Percentiles rank a stretch among this genome's conserved stretches.
phyloP scores from a whole-genome alignment of 345 rosid genomes.

The Lagerstroemia speciosa region DNA sequence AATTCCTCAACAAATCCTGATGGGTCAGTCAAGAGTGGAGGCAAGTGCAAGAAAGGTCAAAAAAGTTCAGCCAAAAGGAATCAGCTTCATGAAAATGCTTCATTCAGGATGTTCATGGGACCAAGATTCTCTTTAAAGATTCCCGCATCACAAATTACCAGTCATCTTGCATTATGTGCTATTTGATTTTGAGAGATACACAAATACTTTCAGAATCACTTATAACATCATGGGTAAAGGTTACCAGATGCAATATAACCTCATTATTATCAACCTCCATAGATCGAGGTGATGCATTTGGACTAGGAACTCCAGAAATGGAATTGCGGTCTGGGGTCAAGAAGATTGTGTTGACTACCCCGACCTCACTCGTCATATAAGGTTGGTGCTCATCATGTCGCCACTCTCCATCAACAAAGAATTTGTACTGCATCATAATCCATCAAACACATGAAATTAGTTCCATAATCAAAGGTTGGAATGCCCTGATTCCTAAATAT shows the following conservation, averaged over 20 bases:
- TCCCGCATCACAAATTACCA: not conserved
- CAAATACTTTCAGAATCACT: not conserved
- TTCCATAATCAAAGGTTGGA: not conserved
- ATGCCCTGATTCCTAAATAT: not conserved
- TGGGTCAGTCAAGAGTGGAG: not conserved
- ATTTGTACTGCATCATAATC: constrained; percentile 59
- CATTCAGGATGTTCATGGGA: not conserved
- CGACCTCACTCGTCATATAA: constrained; percentile 44
- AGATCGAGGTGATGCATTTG: not conserved
- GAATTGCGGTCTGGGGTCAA: constrained; percentile 37
- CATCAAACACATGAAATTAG: not conserved
- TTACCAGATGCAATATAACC: not conserved
- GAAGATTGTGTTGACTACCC: constrained; percentile 58
- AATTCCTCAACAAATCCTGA: not conserved
- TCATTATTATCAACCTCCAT: constrained; percentile 6
- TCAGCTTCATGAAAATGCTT: not conserved
- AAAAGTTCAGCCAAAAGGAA: not conserved
- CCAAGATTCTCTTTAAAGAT: not conserved
- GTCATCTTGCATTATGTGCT: not conserved
- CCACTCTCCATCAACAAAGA: constrained; percentile 90
- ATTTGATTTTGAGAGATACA: not conserved
- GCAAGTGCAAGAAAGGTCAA: not conserved
- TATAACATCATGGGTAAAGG: not conserved
- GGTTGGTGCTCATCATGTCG: constrained; percentile 71
- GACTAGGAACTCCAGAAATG: not conserved